Conservation (phyloP, 108 stramenopile species). For the Nannochloropsis gaditana region DNA sequence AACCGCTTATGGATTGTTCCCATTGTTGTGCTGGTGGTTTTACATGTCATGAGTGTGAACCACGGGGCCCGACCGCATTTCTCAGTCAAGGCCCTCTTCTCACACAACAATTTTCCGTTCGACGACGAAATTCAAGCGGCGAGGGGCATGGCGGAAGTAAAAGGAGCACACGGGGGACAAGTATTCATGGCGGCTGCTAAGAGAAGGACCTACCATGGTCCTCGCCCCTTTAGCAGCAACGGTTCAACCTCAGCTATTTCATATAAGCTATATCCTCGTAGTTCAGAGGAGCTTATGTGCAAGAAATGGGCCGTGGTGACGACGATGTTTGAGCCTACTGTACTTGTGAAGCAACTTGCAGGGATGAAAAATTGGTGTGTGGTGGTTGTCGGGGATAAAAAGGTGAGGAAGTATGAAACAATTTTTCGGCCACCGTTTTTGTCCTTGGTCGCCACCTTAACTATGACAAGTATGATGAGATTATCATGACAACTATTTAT, state of each 20-base stretch:
- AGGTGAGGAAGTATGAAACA: conserved; percentile 29
- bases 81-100: background rate
- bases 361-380: conserved; percentile 50
- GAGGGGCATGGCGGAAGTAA: background rate
- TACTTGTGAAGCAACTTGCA: conserved; percentile 41
- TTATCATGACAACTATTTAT: background rate
- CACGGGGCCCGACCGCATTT: background rate
- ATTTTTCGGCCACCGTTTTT: background rate
- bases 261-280: background rate
- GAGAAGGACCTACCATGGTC: background rate
- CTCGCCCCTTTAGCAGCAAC: background rate
- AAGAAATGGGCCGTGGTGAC: conserved; percentile 57
- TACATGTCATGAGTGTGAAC: too few species aligned
- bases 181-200: background rate
- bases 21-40: too few species aligned
- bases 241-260: background rate
- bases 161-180: background rate
- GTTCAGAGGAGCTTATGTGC: background rate
- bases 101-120: background rate
- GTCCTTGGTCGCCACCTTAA: conserved; percentile 14
- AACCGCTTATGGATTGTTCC: too few species aligned
- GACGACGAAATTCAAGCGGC: background rate
- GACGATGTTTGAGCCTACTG: conserved; percentile 56
- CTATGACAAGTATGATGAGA: background rate
- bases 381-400: conserved; percentile 60